Base-by-base conservation (phyloP, 75 land plant species). In the Chamaecyparis obtusa region DNA sequence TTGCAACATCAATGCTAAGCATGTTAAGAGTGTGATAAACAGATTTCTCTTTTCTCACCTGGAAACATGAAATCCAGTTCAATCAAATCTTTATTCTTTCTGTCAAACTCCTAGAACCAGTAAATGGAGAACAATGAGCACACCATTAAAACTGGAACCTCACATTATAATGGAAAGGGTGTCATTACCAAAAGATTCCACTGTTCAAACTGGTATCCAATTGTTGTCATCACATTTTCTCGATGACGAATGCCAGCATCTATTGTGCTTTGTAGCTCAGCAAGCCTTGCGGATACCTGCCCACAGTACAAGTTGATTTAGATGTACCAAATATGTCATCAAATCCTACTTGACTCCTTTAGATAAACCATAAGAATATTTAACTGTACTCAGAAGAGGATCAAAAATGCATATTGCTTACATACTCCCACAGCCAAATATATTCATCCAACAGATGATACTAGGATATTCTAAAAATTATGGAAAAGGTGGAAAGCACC, bases 1-100 rank as follows among this genome's bases (percentile, higher is more conserved):
- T 97, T 35, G 99, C 95, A 37, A 98, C 99, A 89, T 98, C 99
- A 87, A 98, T 91, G 91, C 96, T 96, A 32, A 98, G 92, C 99
- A 95, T 96, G 88, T 97, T 97, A 44, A 97, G 84, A 74, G 95
- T 96, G 74, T 97, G 95, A 79, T 97, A 94, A 32, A 97, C 89
- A 55, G 98, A 93, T 85, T 97, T 96, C 84, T 97, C 99, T 83
- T 87, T 95, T 86, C 91, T 91, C 71, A 94, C 99, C 99, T 97
- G 85, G 76, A 90, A 37, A 44, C 39, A 37, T 86, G 44, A 85
- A 88, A 67, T 46, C 24, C 33, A 36, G 35, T 49, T 84, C 33
- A 14, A 10, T 84, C 14, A 27, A 19, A 4, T 46, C n/a, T 46
- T n/a, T 81, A n/a, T 43, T 21, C 7, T 27, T 80, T 48, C n/a